A percentile compares a stretch with the other conserved stretches of the same genome.
Evolutionary conservation across 176 grass and related monocot species (phyloP).

Genomic region (Cenchrus purpureus): DNA sequence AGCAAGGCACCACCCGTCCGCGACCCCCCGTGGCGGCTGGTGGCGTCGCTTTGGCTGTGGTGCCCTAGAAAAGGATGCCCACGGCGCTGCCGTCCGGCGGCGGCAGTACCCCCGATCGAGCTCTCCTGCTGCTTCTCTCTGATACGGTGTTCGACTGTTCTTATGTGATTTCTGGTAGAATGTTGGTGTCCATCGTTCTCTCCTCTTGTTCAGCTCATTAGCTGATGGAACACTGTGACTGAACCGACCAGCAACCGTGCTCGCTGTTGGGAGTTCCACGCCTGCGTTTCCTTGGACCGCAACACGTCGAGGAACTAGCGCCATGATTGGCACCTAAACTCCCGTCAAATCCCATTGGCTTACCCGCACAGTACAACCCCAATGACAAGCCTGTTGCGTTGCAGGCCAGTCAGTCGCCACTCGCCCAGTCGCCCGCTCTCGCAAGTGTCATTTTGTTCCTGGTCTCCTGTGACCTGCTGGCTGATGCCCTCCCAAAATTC

Average conservation of each 20-base stretch:
- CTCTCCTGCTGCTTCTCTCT: no score
- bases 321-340: slow-evolving; percentile 19
- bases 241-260: no score
- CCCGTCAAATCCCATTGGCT: slow-evolving; percentile 1
- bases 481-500: neutral
- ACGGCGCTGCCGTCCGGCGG: neutral
- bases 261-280: neutral
- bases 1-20: neutral
- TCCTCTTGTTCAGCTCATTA: neutral
- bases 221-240: no score
- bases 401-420: neutral
- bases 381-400: slow-evolving; percentile 8
- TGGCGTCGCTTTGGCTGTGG: neutral
- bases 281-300: neutral
- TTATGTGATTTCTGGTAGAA: neutral
- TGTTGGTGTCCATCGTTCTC: neutral
- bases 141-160: neutral
- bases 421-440: neutral
- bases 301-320: neutral
- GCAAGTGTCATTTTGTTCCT: neutral
- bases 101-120: no score
- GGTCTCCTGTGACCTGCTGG: neutral
- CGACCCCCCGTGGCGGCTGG: neutral
- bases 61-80: neutral
- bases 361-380: neutral